Conservation (phyloP, 1,284 basidiomycete genomes). For the Leccinum pachyderme region DNA sequence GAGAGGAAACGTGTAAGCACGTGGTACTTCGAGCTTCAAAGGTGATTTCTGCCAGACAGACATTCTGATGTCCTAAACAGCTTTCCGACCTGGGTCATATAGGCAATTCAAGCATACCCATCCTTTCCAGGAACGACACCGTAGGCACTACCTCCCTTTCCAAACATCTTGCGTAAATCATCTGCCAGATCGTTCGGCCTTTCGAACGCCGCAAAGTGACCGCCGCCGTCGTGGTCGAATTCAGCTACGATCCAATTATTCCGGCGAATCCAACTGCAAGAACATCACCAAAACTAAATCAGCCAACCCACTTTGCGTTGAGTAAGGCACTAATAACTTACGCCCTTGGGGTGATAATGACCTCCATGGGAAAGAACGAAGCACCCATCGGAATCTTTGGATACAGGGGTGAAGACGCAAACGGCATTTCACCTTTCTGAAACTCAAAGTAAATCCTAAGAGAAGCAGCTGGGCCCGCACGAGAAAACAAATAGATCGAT, state of each 20-base stretch:
- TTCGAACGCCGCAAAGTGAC: slow-evolving; percentile 43
- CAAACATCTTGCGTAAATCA: slow-evolving; percentile 44
- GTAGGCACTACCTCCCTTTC: slow-evolving; percentile 39
- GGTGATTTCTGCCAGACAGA: too few relatives aligned
- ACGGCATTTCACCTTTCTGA: slow-evolving; percentile 7
- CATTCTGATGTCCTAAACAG: too few relatives aligned
- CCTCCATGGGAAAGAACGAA: slow-evolving; percentile 50
- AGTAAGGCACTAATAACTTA: slow-evolving; percentile 20
- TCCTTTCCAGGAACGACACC: slow-evolving; percentile 33
- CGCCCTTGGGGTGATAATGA: slow-evolving; percentile 38
- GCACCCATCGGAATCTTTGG: slow-evolving; percentile 43
- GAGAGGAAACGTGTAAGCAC: too few relatives aligned
- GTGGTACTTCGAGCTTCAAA: too few relatives aligned
- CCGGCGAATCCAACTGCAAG: slow-evolving; percentile 24
- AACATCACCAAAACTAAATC: background rate
- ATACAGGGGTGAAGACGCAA: background rate
- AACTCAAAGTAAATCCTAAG: slow-evolving; percentile 51
- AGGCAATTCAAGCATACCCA: slow-evolving; percentile 29
- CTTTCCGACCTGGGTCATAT: too few relatives aligned
- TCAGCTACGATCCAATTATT: slow-evolving; percentile 24
- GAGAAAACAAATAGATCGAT: slow-evolving; percentile 58
- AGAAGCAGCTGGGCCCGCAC: slow-evolving; percentile 51
- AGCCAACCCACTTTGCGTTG: background rate
- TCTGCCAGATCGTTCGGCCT: slow-evolving; percentile 34
- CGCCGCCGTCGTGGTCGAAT: slow-evolving; percentile 36